phyloP scores from a whole-genome alignment of 1,284 basidiomycete species.

The Trichosporon coremiiforme region DNA sequence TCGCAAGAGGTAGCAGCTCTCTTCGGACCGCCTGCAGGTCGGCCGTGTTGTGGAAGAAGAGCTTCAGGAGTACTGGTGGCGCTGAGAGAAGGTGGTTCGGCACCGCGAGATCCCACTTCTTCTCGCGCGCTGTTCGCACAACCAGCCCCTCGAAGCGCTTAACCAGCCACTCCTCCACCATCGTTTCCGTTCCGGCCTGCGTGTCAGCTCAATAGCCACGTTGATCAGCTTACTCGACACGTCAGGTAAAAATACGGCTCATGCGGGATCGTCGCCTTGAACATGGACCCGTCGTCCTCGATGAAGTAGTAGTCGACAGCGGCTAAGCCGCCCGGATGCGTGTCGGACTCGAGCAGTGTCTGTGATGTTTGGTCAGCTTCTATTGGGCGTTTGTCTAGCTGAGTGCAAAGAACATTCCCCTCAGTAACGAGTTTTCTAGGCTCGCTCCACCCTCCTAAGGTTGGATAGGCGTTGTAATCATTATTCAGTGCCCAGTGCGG shows the following conservation, averaged over 20 bases:
- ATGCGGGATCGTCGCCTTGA: conserved; percentile 90
- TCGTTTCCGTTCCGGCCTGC: conserved; percentile 81
- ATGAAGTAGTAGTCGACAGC: conserved; percentile 98
- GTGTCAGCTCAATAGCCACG: conserved; percentile 23
- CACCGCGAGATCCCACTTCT: conserved; percentile 91
- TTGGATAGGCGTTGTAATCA: conserved; percentile 32
- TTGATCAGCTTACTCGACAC: conserved; percentile 70
- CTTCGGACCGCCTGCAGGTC: conserved; percentile 85
- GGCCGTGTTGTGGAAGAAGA: conserved; percentile 88
- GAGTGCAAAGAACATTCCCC: conserved; percentile 22
- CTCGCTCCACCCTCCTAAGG: conserved; percentile 55
- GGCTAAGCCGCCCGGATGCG: conserved; percentile 76
- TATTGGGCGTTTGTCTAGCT: too few species aligned
- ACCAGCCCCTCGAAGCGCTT: conserved; percentile 91
- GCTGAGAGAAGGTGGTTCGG: conserved; percentile 97
- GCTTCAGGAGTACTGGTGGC: conserved; percentile 80
- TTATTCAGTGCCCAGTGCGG: conserved; percentile 39
- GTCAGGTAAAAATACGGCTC: conserved; percentile 94
- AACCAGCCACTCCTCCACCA: conserved; percentile 93
- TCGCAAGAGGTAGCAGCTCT: conserved; percentile 85
- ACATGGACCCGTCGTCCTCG: conserved; percentile 93
- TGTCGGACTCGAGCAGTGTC: conserved; percentile 82
- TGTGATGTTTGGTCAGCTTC: conserved; percentile 46
- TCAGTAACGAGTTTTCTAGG: conserved; percentile 59
- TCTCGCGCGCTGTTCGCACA: conserved; percentile 72